These are phyloP conservation scores for Bodo saltans DNA, from an alignment of 78 protist genomes.

Conservation along the genomic window DNA sequence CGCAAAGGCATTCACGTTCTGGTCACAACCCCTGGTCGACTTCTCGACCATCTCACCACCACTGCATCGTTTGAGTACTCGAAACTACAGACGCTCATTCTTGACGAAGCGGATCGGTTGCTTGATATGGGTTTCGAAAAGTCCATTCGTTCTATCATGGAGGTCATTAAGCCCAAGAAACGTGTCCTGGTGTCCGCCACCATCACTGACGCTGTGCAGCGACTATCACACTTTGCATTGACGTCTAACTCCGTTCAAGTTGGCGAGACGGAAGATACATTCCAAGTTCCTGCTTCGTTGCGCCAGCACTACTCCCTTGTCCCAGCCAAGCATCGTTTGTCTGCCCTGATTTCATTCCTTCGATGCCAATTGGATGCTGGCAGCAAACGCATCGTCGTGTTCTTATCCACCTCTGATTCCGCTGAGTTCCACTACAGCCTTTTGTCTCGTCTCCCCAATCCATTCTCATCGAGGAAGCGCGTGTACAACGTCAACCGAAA, in stretches of 20 bases:
- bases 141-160: constrained; percentile 40
- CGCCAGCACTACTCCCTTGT: constrained; percentile 17
- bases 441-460: not conserved
- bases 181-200: constrained; percentile 34
- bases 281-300: constrained; percentile 20
- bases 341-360: constrained; percentile 3
- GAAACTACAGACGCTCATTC: constrained; percentile 36
- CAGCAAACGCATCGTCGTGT: constrained; percentile 6
- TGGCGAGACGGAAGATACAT: constrained; percentile 3
- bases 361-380: constrained; percentile 1
- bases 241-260: constrained; percentile 3
- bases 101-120: constrained; percentile 88
- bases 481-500: not conserved
- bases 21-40: constrained; percentile 79
- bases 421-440: constrained; percentile 39
- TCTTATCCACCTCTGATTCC: constrained; percentile 24
- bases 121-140: constrained; percentile 78
- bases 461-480: too few relatives aligned
- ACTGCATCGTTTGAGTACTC: constrained; percentile 46
- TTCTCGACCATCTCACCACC: constrained; percentile 64
- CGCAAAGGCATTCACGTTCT: constrained; percentile 75
- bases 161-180: not conserved
- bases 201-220: not conserved
- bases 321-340: constrained; percentile 4
- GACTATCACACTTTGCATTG: constrained; percentile 8